A percentile compares a stretch with the other conserved stretches of the same genome.
These are phyloP conservation scores for Cenchrus purpureus DNA, from an alignment of 176 grass and related monocot species.

Conservation along the genomic window DNA sequence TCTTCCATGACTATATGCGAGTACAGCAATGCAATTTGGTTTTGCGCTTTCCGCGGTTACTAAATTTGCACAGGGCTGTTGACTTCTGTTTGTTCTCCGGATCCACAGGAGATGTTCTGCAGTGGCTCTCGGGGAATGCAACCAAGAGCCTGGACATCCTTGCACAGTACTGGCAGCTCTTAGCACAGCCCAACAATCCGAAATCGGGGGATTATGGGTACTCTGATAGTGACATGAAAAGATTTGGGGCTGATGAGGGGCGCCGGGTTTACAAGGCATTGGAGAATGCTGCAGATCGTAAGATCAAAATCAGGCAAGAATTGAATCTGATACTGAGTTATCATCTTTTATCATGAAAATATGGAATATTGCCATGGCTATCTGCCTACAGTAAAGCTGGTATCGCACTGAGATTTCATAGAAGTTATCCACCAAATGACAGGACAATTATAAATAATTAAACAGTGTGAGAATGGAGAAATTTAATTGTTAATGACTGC, in stretches of 20 bases:
- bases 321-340: neutral
- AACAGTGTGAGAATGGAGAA: neutral
- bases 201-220: slow-evolving; percentile 84
- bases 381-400: neutral
- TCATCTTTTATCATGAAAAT: neutral
- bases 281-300: slow-evolving; percentile 73
- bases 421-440: neutral
- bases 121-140: slow-evolving; percentile 88
- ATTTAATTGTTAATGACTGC: neutral
- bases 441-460: neutral
- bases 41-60: neutral
- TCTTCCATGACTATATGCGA: neutral
- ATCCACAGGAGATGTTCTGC: slow-evolving; percentile 68
- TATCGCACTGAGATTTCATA: neutral
- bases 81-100: slow-evolving; percentile 9
- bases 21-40: neutral
- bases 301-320: slow-evolving; percentile 69
- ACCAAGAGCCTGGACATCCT: slow-evolving; percentile 73
- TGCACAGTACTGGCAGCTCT: slow-evolving; percentile 87
- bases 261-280: slow-evolving; percentile 64
- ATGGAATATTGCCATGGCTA: too few species aligned
- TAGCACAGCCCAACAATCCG: slow-evolving; percentile 63
- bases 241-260: slow-evolving; percentile 73
- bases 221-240: slow-evolving; percentile 70
- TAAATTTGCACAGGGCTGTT: neutral